These are phyloP conservation scores for Apophysomyces variabilis DNA, from an alignment of 371 early-diverging fungal species.

Conservation along the genomic window DNA sequence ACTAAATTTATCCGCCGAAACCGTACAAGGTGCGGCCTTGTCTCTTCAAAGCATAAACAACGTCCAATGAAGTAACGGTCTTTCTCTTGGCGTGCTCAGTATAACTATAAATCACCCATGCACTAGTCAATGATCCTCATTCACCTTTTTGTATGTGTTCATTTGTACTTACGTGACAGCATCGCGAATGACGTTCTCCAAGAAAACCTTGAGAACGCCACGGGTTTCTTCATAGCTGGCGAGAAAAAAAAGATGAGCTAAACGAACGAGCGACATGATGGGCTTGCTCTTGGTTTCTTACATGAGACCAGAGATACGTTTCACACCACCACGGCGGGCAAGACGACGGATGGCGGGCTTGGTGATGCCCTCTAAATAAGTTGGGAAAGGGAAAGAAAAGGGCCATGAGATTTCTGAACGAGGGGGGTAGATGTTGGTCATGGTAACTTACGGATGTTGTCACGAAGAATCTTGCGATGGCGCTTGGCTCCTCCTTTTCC, in stretches of 20 bases:
- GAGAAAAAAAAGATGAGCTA: neutral
- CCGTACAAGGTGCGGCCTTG: constrained; percentile 95
- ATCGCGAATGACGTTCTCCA: constrained; percentile 98
- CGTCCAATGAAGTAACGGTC: constrained; percentile 95
- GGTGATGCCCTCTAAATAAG: constrained; percentile 85
- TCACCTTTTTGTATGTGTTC: neutral
- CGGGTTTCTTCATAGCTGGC: constrained; percentile 98
- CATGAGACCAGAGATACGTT: constrained; percentile 97
- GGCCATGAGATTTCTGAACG: neutral
- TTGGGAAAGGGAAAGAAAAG: neutral
- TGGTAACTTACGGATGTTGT: constrained; percentile 76
- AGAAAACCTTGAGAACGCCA: constrained; percentile 95
- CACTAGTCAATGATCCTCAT: neutral
- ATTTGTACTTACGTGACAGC: constrained; percentile 75
- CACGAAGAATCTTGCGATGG: constrained; percentile 98
- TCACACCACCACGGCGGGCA: constrained; percentile 99
- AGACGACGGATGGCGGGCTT: constrained; percentile 99
- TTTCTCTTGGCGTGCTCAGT: constrained; percentile 99
- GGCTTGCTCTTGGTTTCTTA: neutral
- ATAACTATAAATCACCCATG: constrained; percentile 57
- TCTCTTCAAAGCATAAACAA: constrained; percentile 98
- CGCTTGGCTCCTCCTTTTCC: constrained; percentile 97
- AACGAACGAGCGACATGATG: too few species aligned
- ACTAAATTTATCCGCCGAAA: constrained; percentile 50
- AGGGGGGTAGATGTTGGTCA: neutral